Evolutionary conservation across 768 basidiomycete species (phyloP), one percentile per base, ranked within the genome.

Genomic region (Tricholoma sp.): DNA sequence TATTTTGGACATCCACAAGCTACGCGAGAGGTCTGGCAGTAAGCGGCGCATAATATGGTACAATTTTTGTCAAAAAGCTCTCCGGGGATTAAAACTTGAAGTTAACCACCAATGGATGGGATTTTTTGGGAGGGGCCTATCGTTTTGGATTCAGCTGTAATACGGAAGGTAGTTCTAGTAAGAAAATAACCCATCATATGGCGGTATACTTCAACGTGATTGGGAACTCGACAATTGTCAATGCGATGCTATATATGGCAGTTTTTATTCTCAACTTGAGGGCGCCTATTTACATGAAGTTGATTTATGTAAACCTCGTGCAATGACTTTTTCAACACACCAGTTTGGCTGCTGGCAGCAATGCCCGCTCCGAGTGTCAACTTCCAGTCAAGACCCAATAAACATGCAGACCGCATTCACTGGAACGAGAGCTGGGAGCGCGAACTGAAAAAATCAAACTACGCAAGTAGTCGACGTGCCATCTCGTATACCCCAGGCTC

Each of bases 391-490:
- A 57, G 59, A 29, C 62, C 62, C 2, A 50, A 57, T 41, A 63
- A 60, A 50, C 34, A 56, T 52, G 5, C 14, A 3, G 24, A 60
- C 31, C 56, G 57, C 31, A 31, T 29, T 6, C 35, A 39, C 7
- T 63, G 62, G 62, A 63, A 63, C 39, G 27, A 34, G 8, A 63
- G 59, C 54, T 63, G 59, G 62, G 62, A 63, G 35, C 32, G 49
- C 21, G 59, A 63, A 10, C 43, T 60, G 6, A 43, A 43, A 43
- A 31, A 58, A 50, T 8, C 39, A 47, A 53, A 19, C 21, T 57
- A 52, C 19, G 29, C 19, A 24, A 31, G 35, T 52, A 29, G 22
- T n/a, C 56, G 50, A 22, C 56, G 47, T 27, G 41, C 14, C 39
- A 10, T 41, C 16, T 29, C 50, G 34, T 37, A 19, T 19, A 12